These are phyloP conservation scores for Euclidium syriacum DNA, from an alignment of 345 rosid species.

Conservation along the genomic window DNA sequence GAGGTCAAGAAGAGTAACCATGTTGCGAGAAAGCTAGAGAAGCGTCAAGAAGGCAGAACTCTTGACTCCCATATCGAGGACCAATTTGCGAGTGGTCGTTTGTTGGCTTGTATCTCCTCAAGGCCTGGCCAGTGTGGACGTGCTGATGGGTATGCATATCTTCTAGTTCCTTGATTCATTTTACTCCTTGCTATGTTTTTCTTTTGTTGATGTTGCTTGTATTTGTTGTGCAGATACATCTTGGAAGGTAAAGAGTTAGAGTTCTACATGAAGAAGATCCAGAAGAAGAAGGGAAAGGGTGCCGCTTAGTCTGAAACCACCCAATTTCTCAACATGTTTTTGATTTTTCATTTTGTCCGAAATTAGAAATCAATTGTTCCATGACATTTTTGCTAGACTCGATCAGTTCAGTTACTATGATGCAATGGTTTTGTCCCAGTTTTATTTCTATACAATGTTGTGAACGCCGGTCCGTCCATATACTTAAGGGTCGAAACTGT, in stretches of 20 bases:
- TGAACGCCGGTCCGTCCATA: no score
- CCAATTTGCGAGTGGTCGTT: constrained; percentile 48
- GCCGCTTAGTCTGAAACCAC: not conserved
- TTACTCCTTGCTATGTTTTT: no score
- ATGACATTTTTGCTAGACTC: no score
- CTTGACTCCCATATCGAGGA: constrained; percentile 53
- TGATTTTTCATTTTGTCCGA: no score
- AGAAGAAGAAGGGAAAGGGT: constrained; percentile 41
- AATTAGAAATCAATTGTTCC: no score
- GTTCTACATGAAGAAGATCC: constrained; percentile 34
- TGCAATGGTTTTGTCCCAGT: no score
- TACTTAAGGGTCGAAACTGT: no score
- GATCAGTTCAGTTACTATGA: no score
- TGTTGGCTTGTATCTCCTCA: constrained; percentile 49
- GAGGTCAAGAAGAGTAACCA: constrained; percentile 51
- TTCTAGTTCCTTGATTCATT: no score
- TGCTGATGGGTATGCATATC: constrained; percentile 64
- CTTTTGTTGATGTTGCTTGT: no score
- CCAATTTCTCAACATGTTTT: no score
- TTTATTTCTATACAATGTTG: no score
- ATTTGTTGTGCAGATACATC: constrained; percentile 11
- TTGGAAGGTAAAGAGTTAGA: constrained; percentile 39
- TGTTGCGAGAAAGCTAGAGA: constrained; percentile 39
- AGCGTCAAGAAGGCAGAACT: constrained; percentile 35
- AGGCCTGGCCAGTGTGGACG: constrained; percentile 63